A percentile compares a stretch with the other conserved stretches of the same genome.
These are phyloP conservation scores for Retiboletus flavoniger DNA, from an alignment of 1,284 basidiomycete species.

Conservation along the genomic window DNA sequence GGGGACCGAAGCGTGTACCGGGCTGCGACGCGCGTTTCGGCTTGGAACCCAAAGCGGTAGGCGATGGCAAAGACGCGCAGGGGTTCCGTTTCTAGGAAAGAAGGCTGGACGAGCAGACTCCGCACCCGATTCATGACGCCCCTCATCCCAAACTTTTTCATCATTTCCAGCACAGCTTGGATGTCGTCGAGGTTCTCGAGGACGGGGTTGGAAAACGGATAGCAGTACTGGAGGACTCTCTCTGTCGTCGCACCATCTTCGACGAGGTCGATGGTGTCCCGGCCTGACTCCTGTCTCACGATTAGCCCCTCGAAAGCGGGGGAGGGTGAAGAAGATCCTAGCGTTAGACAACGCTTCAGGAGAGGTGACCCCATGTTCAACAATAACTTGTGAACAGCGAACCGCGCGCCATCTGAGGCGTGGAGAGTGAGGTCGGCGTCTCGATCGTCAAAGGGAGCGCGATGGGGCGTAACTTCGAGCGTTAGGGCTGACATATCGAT, in stretches of 20 bases:
- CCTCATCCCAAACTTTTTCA: slow-evolving; percentile 35
- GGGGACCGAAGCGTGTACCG: slow-evolving; percentile 31
- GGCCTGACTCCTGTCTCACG: slow-evolving; percentile 25
- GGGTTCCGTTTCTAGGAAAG: slow-evolving; percentile 31
- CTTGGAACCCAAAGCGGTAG: slow-evolving; percentile 31
- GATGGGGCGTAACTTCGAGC: slow-evolving; percentile 25
- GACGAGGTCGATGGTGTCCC: slow-evolving; percentile 29
- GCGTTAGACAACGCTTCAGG: slow-evolving; percentile 26
- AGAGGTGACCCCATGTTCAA: slow-evolving; percentile 32
- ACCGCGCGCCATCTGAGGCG: slow-evolving; percentile 31
- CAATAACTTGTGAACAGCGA: slow-evolving; percentile 35
- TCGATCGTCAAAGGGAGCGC: slow-evolving; percentile 32
- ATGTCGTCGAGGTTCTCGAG: slow-evolving; percentile 35
- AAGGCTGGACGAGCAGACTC: slow-evolving; percentile 19
- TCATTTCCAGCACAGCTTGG: slow-evolving; percentile 34
- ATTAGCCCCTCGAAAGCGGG: slow-evolving; percentile 28
- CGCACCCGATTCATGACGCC: slow-evolving; percentile 33
- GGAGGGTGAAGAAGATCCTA: slow-evolving; percentile 31
- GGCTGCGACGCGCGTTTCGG: slow-evolving; percentile 30
- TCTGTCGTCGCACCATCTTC: slow-evolving; percentile 34
- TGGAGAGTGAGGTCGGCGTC: slow-evolving; percentile 35
- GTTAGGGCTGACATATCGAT: slow-evolving; percentile 28
- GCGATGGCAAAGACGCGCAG: slow-evolving; percentile 36
- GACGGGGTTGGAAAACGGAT: slow-evolving; percentile 31
- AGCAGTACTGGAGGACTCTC: slow-evolving; percentile 34